A percentile compares a stretch with the other conserved stretches of the same genome.
phyloP scores from a whole-genome alignment of 306 rosid species.

The Crotalaria pallida region DNA sequence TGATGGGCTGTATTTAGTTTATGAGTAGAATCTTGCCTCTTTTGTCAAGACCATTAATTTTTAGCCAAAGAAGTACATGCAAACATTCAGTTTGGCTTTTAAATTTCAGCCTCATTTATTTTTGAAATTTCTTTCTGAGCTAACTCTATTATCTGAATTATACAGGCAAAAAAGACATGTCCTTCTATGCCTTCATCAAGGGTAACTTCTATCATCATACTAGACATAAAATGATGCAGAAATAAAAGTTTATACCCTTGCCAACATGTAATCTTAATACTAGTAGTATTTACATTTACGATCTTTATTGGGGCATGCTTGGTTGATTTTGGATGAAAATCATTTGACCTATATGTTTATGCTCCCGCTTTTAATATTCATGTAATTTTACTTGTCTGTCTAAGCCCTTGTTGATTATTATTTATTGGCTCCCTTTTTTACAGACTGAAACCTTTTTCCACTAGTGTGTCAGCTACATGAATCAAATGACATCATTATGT shows the following conservation, averaged over 20 bases:
- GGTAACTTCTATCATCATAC: constrained; percentile 36
- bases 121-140: neutral
- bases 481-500: too few relatives aligned
- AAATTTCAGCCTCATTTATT: neutral
- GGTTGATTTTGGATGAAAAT: neutral
- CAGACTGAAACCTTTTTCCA: constrained; percentile 28
- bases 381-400: neutral
- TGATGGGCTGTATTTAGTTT: too few relatives aligned
- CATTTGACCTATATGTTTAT: neutral
- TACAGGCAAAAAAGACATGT: constrained; percentile 38
- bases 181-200: constrained; percentile 47
- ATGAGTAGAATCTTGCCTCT: too few relatives aligned
- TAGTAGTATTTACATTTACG: neutral
- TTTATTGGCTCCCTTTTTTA: neutral
- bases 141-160: constrained; percentile 22
- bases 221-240: neutral
- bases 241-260: neutral
- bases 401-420: neutral
- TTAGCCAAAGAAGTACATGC: neutral
- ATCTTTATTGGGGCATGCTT: neutral
- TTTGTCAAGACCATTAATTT: neutral
- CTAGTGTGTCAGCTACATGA: too few relatives aligned
- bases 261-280: neutral
- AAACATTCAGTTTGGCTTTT: neutral
- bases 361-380: neutral